These are phyloP conservation scores for Saccharomycopsis microspora DNA, from an alignment of 805 yeast genomes.

Conservation along the genomic window DNA sequence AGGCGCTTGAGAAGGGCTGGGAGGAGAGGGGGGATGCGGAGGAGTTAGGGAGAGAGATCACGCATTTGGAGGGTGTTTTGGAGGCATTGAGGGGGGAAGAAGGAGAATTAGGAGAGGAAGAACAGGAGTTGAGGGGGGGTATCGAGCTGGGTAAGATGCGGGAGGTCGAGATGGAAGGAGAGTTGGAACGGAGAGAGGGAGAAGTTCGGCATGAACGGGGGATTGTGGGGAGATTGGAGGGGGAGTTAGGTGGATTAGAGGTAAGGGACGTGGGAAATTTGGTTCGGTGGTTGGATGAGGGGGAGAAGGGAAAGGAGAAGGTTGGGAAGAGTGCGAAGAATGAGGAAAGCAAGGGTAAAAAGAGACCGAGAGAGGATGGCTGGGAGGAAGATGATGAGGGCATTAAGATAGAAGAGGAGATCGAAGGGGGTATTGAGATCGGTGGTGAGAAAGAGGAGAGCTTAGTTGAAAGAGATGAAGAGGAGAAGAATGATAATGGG, in stretches of 20 bases:
- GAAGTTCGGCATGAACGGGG: slow-evolving; percentile 28
- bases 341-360: slow-evolving; percentile 11
- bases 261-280: slow-evolving; percentile 43
- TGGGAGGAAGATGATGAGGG: slow-evolving; percentile 7
- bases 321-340: neutral
- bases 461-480: slow-evolving; percentile 22
- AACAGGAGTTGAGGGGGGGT: slow-evolving; percentile 29
- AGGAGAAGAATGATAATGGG: slow-evolving; percentile 9
- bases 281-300: slow-evolving; percentile 34
- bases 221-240: slow-evolving; percentile 27
- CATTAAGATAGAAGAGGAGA: slow-evolving; percentile 6
- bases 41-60: slow-evolving; percentile 18
- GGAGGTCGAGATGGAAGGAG: slow-evolving; percentile 57
- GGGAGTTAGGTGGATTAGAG: slow-evolving; percentile 32
- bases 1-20: slow-evolving; percentile 18
- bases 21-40: too few species aligned
- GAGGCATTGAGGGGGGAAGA: slow-evolving; percentile 31
- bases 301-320: slow-evolving; percentile 7
- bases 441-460: slow-evolving; percentile 17
- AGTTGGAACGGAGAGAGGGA: slow-evolving; percentile 44
- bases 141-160: slow-evolving; percentile 48
- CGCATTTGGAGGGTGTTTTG: slow-evolving; percentile 21
- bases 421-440: slow-evolving; percentile 15
- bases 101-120: slow-evolving; percentile 30
- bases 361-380: slow-evolving; percentile 1